Evolutionary conservation across 2,329 filamentous ascomycete genomes (phyloP), one percentile per base, ranked within the genome.

Genomic region (Sclerotiophoma versabilis): DNA sequence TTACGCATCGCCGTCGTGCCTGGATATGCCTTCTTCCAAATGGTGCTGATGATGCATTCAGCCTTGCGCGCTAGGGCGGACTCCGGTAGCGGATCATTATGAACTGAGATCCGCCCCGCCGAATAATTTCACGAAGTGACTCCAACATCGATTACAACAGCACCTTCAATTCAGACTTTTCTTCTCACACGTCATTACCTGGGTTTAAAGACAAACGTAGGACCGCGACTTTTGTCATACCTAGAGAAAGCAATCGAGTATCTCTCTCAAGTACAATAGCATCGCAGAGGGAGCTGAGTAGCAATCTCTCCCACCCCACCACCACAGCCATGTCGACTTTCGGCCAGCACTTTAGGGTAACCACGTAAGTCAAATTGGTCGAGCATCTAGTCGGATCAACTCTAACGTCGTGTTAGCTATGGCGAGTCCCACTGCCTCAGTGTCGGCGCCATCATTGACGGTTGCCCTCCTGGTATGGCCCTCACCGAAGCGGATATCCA

Each of bases 401-500:
- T 19, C 29, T 68, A 46, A 69, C 17, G 26, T 9, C 19, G 5
- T 25, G 50, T 45, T 73, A 86, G 86, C 72, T 91, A 91, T 80
- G 90, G 90, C 74, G 90, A 93, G 77, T 96, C 91, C 52, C 93
- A 97, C 80, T 96, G 93, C 81, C 89, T 88, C 70, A 93, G 90
- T 26, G 92, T 98, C 69, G 93, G 92, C 72, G 96, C 91, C 80
- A 97, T 98, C 70, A 88, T 98, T 77, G 93, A 98, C 75, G 92
- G 92, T 67, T 90, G 87, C 71, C 95, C 93, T 29, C 93, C 95
- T 12, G 91, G 91, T 68, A 88, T 98, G 83, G 81, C 87, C 68
- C 86, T 98, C 75, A 89, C 86, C 59, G 93, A 96, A 77, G 82
- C 81, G 49, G 91, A 96, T 72, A 96, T 98, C 73, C 93, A 99